phyloP scores from a whole-genome alignment of 2,329 filamentous ascomycete genomes.

The Cercospora citrullina region DNA sequence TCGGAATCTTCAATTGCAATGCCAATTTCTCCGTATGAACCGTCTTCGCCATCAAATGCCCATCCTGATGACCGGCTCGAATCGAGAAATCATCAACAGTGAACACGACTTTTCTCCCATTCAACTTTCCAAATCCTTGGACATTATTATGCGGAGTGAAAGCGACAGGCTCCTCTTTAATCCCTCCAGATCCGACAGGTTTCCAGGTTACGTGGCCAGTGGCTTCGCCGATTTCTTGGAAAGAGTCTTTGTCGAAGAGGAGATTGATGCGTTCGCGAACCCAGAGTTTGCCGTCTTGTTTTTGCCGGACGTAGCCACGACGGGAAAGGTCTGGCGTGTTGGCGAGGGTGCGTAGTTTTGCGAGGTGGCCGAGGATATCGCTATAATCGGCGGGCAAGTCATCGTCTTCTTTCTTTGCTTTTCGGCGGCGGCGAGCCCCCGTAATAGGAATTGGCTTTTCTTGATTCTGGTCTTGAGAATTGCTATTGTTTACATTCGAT shows the following conservation, averaged over 20 bases:
- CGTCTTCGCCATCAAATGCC: conserved; percentile 56
- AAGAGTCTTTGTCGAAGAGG: conserved; percentile 58
- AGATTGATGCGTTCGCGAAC: conserved; percentile 61
- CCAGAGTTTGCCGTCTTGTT: conserved; percentile 65
- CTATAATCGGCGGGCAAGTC: conserved; percentile 61
- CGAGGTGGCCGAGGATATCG: conserved; percentile 61
- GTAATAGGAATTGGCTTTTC: conserved; percentile 34
- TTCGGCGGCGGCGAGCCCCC: conserved; percentile 30
- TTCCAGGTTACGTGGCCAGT: conserved; percentile 62
- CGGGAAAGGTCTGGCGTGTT: conserved; percentile 55
- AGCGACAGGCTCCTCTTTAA: conserved; percentile 50
- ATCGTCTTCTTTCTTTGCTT: conserved; percentile 40
- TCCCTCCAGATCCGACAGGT: conserved; percentile 42
- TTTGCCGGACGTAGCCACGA: conserved; percentile 63
- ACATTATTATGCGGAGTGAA: conserved; percentile 64
- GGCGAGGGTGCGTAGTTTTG: conserved; percentile 54
- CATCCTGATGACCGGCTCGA: conserved; percentile 64
- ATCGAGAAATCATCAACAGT: conserved; percentile 66
- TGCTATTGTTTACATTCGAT: neutral
- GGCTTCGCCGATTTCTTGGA: conserved; percentile 61
- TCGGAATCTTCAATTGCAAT: conserved; percentile 57
- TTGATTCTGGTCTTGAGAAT: conserved; percentile 41
- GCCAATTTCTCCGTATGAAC: conserved; percentile 64
- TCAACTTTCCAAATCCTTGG: conserved; percentile 53
- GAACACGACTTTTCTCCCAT: conserved; percentile 57